These are phyloP conservation scores for Starmerella kuoi DNA, from an alignment of 805 yeast species.

Conservation along the genomic window DNA sequence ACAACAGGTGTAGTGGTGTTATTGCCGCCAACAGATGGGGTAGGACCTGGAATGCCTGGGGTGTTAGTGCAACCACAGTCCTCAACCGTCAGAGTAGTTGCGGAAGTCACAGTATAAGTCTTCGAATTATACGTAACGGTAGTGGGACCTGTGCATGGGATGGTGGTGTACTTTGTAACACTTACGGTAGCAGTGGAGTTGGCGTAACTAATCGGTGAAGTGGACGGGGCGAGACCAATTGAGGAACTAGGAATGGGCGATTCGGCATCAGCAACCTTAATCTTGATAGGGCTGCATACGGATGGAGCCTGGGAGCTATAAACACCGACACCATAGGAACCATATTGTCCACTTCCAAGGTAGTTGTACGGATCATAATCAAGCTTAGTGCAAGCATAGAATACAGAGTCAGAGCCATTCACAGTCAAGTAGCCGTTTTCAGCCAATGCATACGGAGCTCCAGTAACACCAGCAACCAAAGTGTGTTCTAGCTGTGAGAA, in stretches of 20 bases:
- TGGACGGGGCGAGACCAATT: background rate
- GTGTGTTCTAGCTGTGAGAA: background rate
- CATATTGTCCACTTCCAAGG: background rate
- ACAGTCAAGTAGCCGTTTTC: slow-evolving; percentile 8
- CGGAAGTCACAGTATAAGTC: slow-evolving; percentile 27
- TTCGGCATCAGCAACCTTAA: slow-evolving; percentile 1
- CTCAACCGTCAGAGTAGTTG: slow-evolving; percentile 51
- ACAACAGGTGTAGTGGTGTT: too few species aligned
- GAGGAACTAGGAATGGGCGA: background rate
- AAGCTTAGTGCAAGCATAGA: slow-evolving; percentile 13
- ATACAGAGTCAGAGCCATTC: slow-evolving; percentile 15
- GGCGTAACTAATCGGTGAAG: background rate
- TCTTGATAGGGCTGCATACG: slow-evolving; percentile 13
- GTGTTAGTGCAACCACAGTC: slow-evolving; percentile 25
- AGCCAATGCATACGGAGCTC: background rate
- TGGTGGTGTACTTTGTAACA: slow-evolving; percentile 20
- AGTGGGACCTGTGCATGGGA: slow-evolving; percentile 23
- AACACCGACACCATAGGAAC: slow-evolving; percentile 9
- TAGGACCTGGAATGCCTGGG: too few species aligned
- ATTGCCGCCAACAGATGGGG: too few species aligned
- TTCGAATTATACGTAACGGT: slow-evolving; percentile 31
- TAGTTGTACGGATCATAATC: slow-evolving; percentile 15
- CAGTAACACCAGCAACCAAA: background rate
- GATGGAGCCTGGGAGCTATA: slow-evolving; percentile 3
- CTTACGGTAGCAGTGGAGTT: slow-evolving; percentile 8